phyloP scores from a whole-genome alignment of 495 filamentous ascomycete genomes.

The Bombardia bombarda region DNA sequence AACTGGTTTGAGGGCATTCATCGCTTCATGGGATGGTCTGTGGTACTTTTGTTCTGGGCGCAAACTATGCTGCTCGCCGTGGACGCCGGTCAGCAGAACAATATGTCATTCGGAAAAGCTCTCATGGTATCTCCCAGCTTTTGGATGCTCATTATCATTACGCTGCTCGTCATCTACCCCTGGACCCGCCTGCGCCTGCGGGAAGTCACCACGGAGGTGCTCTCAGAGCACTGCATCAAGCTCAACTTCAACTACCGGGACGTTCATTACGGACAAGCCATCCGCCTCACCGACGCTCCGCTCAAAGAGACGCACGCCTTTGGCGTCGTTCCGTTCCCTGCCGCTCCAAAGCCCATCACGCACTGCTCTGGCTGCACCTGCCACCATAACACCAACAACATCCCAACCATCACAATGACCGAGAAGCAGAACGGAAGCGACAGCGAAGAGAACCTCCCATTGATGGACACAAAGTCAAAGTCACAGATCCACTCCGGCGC shows the following conservation, averaged over 20 bases:
- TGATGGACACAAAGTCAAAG: conserved; percentile 26
- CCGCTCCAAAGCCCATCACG: conserved; percentile 1
- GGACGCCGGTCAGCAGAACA: conserved; percentile 8
- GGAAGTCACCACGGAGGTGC: conserved; percentile 49
- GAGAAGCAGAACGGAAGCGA: too few species aligned
- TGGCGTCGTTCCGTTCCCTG: conserved; percentile 57
- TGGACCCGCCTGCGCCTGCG: conserved; percentile 61
- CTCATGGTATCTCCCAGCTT: conserved; percentile 52
- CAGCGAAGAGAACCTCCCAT: too few species aligned
- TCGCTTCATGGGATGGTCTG: conserved; percentile 58
- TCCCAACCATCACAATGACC: not conserved
- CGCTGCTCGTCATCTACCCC: conserved; percentile 53
- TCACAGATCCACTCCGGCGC: conserved; percentile 46
- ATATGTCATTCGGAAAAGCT: conserved; percentile 17
- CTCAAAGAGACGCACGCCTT: conserved; percentile 78
- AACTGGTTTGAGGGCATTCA: conserved; percentile 62
- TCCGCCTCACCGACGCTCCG: conserved; percentile 48
- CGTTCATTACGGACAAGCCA: conserved; percentile 46
- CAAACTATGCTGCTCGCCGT: conserved; percentile 25
- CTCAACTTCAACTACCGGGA: conserved; percentile 58
- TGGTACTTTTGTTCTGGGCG: conserved; percentile 53
- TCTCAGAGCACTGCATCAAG: conserved; percentile 64
- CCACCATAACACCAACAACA: not conserved
- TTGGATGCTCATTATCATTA: conserved; percentile 59
- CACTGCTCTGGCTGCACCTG: conserved; percentile 13